Percentiles rank a stretch among this genome's conserved stretches.
phyloP scores from a whole-genome alignment of 2,329 filamentous ascomycete species.

The Trichophyton verrucosum region DNA sequence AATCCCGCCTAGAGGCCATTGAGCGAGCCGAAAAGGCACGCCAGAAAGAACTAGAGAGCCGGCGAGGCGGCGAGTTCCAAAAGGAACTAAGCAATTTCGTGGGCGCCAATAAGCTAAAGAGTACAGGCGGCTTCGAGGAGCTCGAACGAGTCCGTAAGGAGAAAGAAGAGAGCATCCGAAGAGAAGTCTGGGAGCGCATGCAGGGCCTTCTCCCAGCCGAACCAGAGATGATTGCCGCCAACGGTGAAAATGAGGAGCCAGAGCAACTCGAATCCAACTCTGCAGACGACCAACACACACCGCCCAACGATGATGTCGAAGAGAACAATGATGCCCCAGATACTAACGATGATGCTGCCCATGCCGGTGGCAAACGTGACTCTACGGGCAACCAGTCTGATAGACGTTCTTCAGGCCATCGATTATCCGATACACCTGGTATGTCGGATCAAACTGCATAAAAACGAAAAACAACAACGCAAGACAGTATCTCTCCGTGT shows the following conservation, averaged over 20 bases:
- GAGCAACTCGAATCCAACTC: background rate
- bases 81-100: slow-evolving; percentile 79
- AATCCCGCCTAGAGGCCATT: slow-evolving; percentile 84
- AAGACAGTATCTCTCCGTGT: background rate
- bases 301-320: background rate
- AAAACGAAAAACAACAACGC: background rate
- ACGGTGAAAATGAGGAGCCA: background rate
- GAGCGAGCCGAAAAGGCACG: slow-evolving; percentile 89
- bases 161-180: slow-evolving; percentile 76
- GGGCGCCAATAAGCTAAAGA: slow-evolving; percentile 82
- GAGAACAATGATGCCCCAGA: slow-evolving; percentile 1
- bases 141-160: slow-evolving; percentile 70
- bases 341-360: background rate
- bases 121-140: slow-evolving; percentile 89
- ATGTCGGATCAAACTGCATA: slow-evolving; percentile 10
- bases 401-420: background rate
- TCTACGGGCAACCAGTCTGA: background rate
- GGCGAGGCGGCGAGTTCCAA: slow-evolving; percentile 63
- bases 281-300: background rate
- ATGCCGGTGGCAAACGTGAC: background rate
- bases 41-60: slow-evolving; percentile 72
- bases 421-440: slow-evolving; percentile 12
- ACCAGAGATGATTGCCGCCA: background rate
- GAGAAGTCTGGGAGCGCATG: slow-evolving; percentile 53
- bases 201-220: slow-evolving; percentile 37